Base-by-base conservation (phyloP, 805 yeast species). In the Zygoascus ofunaensis region DNA sequence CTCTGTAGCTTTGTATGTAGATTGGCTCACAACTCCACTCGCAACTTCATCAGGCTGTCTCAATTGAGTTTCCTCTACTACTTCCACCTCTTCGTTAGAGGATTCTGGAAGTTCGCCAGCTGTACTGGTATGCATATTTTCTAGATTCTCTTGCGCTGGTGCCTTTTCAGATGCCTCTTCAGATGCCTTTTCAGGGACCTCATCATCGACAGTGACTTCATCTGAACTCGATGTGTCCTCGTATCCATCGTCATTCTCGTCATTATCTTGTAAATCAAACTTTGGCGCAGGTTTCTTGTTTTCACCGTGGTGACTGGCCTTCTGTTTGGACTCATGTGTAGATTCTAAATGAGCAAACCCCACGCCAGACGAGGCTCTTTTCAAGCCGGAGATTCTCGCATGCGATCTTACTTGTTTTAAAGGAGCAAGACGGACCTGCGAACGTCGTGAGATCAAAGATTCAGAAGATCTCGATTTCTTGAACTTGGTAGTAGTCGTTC, bases 301-400 rank as follows among this genome's bases (percentile, higher is more conserved):
- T 23, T 33, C 39, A 21, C 4, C 37, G 36, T 7, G 15, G 14
- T 17, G 39, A 14, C n/a, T 30, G 34, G 17, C 34, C 20, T 26
- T 4, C 34, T 39, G 10, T 17, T 44, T 24, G 30, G 42, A 32
- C 37, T 41, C 32, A 32, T 45, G 46, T 2, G 48, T 44, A 8
- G 30, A 26, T 26, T 26, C 32, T 41, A 19, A 41, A 21, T 10
- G 48, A 28, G 37, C 32, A 20, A 15, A 47, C 24, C 12, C 33
- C 12, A 37, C 41, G 3, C 32, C 41, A 14, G 41, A 37, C 14
- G 41, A 10, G 5, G 32, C 34, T 15, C 41, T 24, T 17, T 37
- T 37, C 15, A 37, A 33, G 15, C 41, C 41, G 15, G 30, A n/a
- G 32, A 37, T 37, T 18, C 33, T 23, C 4, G 41, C 33, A 37